Conservation (phyloP, 257 asterid species). For the Ligustrum vulgare region DNA sequence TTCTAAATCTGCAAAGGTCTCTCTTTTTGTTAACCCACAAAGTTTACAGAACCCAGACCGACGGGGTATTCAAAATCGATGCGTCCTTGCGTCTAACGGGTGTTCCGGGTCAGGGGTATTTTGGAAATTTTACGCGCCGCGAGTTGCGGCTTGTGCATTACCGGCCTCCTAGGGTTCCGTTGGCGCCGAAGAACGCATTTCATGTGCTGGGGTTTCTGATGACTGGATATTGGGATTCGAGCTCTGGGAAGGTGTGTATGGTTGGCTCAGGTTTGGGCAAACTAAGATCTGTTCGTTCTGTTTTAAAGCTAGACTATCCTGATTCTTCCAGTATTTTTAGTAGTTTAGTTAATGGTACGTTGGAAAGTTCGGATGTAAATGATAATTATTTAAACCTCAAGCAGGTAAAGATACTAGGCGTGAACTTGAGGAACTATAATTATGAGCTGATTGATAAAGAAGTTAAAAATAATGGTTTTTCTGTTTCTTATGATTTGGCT, state of each 20-base stretch:
- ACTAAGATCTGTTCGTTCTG: constrained; percentile 39
- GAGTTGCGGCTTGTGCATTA: constrained; percentile 59
- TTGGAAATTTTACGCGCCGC: constrained; percentile 51
- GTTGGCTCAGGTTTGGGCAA: constrained; percentile 58
- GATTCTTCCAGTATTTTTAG: constrained; percentile 60
- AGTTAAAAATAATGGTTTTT: constrained; percentile 42
- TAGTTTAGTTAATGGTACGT: constrained; percentile 74
- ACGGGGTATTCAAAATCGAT: constrained; percentile 54
- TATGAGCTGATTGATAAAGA: constrained; percentile 72
- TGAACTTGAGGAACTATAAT: constrained; percentile 61
- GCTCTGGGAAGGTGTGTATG: constrained; percentile 81
- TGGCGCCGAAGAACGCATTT: constrained; percentile 25
- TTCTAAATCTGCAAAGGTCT: constrained; percentile 27
- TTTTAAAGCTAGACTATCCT: constrained; percentile 74
- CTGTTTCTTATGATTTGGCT: constrained; percentile 37
- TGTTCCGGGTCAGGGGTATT: constrained; percentile 12
- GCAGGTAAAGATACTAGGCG: constrained; percentile 48
- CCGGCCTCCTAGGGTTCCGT: constrained; percentile 70
- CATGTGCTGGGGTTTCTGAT: constrained; percentile 32
- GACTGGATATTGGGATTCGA: constrained; percentile 75
- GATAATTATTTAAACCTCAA: constrained; percentile 30
- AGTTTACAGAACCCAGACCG: constrained; percentile 47
- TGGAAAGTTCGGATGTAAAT: constrained; percentile 37
- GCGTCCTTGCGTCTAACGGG: constrained; percentile 37
- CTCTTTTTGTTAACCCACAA: constrained; percentile 39